Percentiles rank a stretch among this genome's conserved stretches.
phyloP scores from a whole-genome alignment of 2,329 filamentous ascomycete genomes.

The Mycosphaerella sp. region DNA sequence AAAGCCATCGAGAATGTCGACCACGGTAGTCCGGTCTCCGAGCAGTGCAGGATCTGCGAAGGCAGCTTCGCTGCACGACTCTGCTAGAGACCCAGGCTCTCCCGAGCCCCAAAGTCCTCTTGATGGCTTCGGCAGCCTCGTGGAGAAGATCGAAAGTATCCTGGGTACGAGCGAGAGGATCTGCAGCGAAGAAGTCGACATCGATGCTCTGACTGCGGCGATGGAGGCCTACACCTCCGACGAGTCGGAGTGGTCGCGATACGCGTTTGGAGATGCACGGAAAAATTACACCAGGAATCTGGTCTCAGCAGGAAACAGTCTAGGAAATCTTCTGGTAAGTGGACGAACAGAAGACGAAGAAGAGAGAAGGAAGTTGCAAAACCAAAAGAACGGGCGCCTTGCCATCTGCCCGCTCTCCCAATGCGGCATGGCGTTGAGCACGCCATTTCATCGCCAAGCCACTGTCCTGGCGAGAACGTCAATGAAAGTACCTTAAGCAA shows the following conservation, averaged over 20 bases:
- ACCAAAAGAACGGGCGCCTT: background rate
- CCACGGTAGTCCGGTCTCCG: background rate
- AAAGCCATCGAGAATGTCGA: constrained; percentile 5
- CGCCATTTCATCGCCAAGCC: constrained; percentile 5
- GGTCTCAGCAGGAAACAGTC: constrained; percentile 82
- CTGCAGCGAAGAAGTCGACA: constrained; percentile 73
- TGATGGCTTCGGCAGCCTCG: constrained; percentile 24
- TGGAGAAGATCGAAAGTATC: constrained; percentile 58
- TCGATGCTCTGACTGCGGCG: constrained; percentile 60
- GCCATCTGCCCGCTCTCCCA: background rate
- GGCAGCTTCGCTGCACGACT: constrained; percentile 25
- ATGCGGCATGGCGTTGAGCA: constrained; percentile 11
- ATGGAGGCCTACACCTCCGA: constrained; percentile 70
- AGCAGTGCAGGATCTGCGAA: constrained; percentile 16
- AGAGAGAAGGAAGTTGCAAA: background rate
- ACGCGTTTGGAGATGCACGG: constrained; percentile 64
- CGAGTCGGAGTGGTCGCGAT: constrained; percentile 65
- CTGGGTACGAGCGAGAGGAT: constrained; percentile 77
- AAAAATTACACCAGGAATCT: constrained; percentile 79
- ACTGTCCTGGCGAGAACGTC: background rate
- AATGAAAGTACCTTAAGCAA: background rate
- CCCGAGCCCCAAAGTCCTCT: constrained; percentile 18
- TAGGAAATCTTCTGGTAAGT: constrained; percentile 61
- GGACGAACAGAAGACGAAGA: background rate
- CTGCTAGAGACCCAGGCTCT: constrained; percentile 25